Evolutionary conservation across 371 early-diverging fungal species (phyloP).

Genomic region (Apophysomyces elegans): DNA sequence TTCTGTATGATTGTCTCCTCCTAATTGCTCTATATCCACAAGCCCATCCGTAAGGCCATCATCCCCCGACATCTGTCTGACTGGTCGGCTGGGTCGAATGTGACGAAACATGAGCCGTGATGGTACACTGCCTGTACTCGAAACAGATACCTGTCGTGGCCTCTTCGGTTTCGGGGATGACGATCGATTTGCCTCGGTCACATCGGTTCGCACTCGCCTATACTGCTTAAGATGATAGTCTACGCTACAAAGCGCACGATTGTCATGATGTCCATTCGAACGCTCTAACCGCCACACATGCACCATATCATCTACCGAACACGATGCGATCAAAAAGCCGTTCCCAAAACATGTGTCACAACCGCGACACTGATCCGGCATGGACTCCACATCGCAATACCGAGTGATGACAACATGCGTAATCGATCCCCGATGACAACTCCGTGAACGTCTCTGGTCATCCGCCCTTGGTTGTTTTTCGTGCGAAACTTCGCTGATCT

Average conservation of each 20-base stretch:
- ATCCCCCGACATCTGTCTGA: slow-evolving; percentile 2
- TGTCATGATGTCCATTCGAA: slow-evolving; percentile 24
- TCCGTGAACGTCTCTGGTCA: not conserved
- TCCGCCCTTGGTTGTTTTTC: not conserved
- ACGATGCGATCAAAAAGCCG: slow-evolving; percentile 44
- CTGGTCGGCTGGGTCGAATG: slow-evolving; percentile 5
- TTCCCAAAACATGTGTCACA: slow-evolving; percentile 40
- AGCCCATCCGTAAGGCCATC: slow-evolving; percentile 13
- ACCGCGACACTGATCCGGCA: slow-evolving; percentile 29
- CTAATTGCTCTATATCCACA: slow-evolving; percentile 40
- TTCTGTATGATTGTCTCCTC: slow-evolving; percentile 21
- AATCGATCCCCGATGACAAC: slow-evolving; percentile 33
- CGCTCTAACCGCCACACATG: slow-evolving; percentile 45
- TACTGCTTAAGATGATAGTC: slow-evolving; percentile 33
- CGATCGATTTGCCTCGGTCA: not conserved
- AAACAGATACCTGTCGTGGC: slow-evolving; percentile 9
- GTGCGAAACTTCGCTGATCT: slow-evolving; percentile 5
- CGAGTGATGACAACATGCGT: slow-evolving; percentile 39
- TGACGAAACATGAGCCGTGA: slow-evolving; percentile 14
- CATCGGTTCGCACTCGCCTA: slow-evolving; percentile 1
- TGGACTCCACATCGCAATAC: slow-evolving; percentile 33
- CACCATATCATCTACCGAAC: slow-evolving; percentile 34
- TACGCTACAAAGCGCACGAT: slow-evolving; percentile 29
- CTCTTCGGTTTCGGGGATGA: slow-evolving; percentile 8
- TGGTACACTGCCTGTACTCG: slow-evolving; percentile 1